Evolutionary conservation across 306 rosid species (phyloP), one percentile per base, ranked within the genome.

Genomic region (Acacia acuminata): DNA sequence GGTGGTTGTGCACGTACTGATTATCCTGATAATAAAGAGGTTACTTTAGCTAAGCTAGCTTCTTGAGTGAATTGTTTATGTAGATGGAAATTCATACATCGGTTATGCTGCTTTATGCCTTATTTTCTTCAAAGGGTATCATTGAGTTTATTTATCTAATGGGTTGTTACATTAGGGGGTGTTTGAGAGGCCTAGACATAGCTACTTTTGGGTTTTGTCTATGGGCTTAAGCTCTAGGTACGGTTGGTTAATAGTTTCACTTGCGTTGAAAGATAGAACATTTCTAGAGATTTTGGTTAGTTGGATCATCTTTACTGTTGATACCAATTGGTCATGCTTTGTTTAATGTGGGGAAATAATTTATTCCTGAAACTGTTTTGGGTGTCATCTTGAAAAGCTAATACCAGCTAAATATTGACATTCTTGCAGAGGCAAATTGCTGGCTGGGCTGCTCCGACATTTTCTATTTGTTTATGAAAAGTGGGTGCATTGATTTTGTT

Each of bases 391-490:
- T 65, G 55, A 78, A 73, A 77, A 77, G 73, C 76, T 87, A 73
- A 83, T 81, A 40, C 65, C 45, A 77, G 81, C 61, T 73, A 72
- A 77, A 55, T 71, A 79, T 50, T 85, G 53, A 51, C 42, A 77
- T 88, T 83, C 82, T 89, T 94, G 94, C 98, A 96, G 99, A 96
- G 86, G 85, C 92, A 80, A 93, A 94, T 88, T 94, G 98, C 92
- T 96, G 99, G 99, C 98, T 91, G 88, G 98, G 94, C 70, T 96
- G 99, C 90, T 84, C 99, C 10, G 99, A 96, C 87, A 88, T 94
- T 70, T 96, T 94, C 87, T 91, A 58, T 84, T 94, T 96, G 86
- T 94, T 96, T 69, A 92, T 90, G 69, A 96, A 96, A 90, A 96
- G 94, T 76, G 97, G 98, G 77, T 96, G 98, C 83, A 89, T 96